phyloP scores from a whole-genome alignment of 441 rosid species.

The Theobroma grandiflorum region DNA sequence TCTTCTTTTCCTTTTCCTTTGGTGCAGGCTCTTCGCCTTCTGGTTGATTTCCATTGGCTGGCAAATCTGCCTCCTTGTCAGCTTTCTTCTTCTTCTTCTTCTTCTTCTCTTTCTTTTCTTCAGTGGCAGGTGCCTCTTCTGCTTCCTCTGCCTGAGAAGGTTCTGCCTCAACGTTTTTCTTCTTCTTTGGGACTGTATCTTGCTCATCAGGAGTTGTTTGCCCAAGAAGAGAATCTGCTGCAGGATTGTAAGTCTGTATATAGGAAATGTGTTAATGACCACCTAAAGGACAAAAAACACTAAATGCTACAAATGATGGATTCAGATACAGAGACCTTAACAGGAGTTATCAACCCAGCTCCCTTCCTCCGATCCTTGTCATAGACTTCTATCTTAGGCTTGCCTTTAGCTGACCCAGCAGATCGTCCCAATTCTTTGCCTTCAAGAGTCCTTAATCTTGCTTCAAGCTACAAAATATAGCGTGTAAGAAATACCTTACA shows the following conservation, averaged over 20 bases:
- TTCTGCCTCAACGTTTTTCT: constrained; percentile 33
- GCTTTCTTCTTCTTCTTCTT: constrained; percentile 54
- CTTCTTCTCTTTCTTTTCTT: constrained; percentile 52
- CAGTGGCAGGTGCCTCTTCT: constrained; percentile 32
- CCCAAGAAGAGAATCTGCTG: constrained; percentile 72
- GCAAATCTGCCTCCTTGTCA: constrained; percentile 32
- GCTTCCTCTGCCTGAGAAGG: constrained; percentile 8
- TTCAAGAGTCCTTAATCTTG: constrained; percentile 78
- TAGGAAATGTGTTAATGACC: constrained; percentile 11
- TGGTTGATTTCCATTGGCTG: constrained; percentile 37
- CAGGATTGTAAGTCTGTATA: constrained; percentile 77
- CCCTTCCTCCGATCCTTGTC: constrained; percentile 82
- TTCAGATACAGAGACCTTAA: constrained; percentile 58
- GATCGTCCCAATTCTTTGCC: constrained; percentile 77
- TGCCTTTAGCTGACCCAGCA: constrained; percentile 91
- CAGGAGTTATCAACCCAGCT: constrained; percentile 68
- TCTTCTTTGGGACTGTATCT: constrained; percentile 42
- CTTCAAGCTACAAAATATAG: constrained; percentile 64
- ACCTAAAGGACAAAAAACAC: not conserved
- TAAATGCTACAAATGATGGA: not conserved
- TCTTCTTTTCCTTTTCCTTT: constrained; percentile 50
- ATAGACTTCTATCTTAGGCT: constrained; percentile 87
- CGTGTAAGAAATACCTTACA: not conserved
- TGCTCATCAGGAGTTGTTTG: constrained; percentile 40
- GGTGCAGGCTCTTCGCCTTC: constrained; percentile 37